Base-by-base conservation (phyloP, 495 filamentous ascomycete genomes). In the Poronia punctata region DNA sequence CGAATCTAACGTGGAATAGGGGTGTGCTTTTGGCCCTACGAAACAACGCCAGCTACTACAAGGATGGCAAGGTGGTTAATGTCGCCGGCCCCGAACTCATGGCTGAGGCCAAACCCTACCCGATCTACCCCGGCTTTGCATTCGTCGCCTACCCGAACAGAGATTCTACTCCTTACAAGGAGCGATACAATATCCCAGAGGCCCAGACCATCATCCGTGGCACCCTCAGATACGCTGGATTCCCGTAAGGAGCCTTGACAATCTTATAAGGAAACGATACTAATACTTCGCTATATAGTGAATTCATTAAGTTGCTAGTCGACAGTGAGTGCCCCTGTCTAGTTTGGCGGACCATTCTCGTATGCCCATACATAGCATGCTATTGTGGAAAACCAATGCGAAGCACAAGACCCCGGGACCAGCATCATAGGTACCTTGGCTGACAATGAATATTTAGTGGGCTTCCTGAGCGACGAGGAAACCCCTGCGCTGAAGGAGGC, bases 101-200 rank as follows among this genome's bases (percentile, higher is more conserved):
- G 92, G 82, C 67, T 34, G 74, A 74, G 32, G 86, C 90, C 12
- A 88, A 90, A 71, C 88, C 90, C 7, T 96, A 95, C 75, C 77
- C 74, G 54, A 90, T 94, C 69, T 92, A 88, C 65, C 84, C 84
- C 14, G 68, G 88, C 22, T 96, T 80, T 55, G 80, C 85, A 17
- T 92, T 95, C 53, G 87, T 95, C 38, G 88, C 83, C 7, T 98
- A 97, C 62, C 86, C 87, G 8, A 96, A 96, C 76, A 74, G 90
- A 39, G 88, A 96, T 64, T 92, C 84, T 1, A 88, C 80, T 0
- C 72, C 80, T 12, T 97, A 85, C 76, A 79, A 77, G 46, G 85
- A 93, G 70, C 76, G 83, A 27, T 98, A 96, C 75, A 75, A 71
- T 55, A 96, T 96, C 55, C 89, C 89, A 41, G 89, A 96, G 64